phyloP scores from a whole-genome alignment of 2,329 filamentous ascomycete species.

The Pseudonectria foliicola region DNA sequence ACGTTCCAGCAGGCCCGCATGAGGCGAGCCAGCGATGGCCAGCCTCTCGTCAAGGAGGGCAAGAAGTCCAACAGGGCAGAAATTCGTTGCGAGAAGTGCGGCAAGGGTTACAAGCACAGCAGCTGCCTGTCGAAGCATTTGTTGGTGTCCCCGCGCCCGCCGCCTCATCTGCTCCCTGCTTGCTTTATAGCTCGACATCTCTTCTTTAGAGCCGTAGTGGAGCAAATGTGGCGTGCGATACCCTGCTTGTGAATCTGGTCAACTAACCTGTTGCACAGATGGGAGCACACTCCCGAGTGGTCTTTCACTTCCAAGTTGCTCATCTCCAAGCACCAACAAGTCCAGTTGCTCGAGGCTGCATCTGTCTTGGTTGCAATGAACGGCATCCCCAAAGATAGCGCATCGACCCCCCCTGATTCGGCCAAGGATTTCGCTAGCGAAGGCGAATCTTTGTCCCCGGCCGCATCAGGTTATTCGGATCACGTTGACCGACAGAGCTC shows the following conservation, averaged over 20 bases:
- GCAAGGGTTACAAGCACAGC: conserved; percentile 99
- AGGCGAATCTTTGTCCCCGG: conserved; percentile 73
- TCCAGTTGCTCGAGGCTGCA: conserved; percentile 91
- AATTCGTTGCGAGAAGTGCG: conserved; percentile 93
- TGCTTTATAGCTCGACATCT: too few relatives aligned
- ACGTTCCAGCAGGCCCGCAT: conserved; percentile 43
- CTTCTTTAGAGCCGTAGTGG: too few relatives aligned
- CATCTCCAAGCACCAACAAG: conserved; percentile 99
- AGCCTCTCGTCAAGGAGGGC: conserved; percentile 72
- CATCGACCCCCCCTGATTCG: conserved; percentile 56
- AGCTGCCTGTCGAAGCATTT: conserved; percentile 99
- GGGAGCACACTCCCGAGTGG: conserved; percentile 99
- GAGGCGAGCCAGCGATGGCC: conserved; percentile 75
- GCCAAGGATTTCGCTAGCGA: conserved; percentile 68
- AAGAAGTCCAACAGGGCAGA: conserved; percentile 79
- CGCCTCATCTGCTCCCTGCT: conserved; percentile 24
- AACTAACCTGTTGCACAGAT: conserved; percentile 50
- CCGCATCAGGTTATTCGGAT: conserved; percentile 74
- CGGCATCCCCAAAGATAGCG: conserved; percentile 37
- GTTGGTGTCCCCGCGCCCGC: conserved; percentile 70
- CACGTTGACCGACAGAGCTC: conserved; percentile 74
- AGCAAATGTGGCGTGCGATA: not conserved
- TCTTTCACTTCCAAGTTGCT: conserved; percentile 93
- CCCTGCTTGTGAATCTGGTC: conserved; percentile 15
- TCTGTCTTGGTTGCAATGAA: conserved; percentile 96